phyloP scores from a whole-genome alignment of 2,329 filamentous ascomycete species.

The Pseudogymnoascus pannorum region DNA sequence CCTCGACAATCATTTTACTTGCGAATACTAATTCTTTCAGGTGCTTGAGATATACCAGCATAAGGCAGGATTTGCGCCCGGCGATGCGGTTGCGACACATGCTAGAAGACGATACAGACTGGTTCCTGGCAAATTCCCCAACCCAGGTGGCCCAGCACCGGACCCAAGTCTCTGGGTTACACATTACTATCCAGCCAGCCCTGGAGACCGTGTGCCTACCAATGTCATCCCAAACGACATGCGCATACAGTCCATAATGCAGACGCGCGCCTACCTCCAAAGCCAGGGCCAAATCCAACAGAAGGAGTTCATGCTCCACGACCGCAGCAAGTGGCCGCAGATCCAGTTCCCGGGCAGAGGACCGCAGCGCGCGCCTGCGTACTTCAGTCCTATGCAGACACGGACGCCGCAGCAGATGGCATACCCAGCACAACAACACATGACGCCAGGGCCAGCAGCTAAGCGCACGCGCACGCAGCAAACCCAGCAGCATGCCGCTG shows the following conservation, averaged over 20 bases:
- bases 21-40: slow-evolving; percentile 37
- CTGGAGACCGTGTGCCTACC: slow-evolving; percentile 63
- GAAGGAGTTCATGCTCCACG: slow-evolving; percentile 91
- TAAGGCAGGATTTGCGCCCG: slow-evolving; percentile 69
- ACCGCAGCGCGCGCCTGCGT: slow-evolving; percentile 26
- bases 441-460: slow-evolving; percentile 39
- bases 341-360: slow-evolving; percentile 59
- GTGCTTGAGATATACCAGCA: slow-evolving; percentile 84
- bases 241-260: slow-evolving; percentile 52
- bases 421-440: slow-evolving; percentile 48
- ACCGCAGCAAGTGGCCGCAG: slow-evolving; percentile 82
- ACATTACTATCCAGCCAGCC: slow-evolving; percentile 76
- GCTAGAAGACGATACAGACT: slow-evolving; percentile 82
- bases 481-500: slow-evolving; percentile 16
- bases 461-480: slow-evolving; percentile 39
- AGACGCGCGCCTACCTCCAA: slow-evolving; percentile 57
- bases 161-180: slow-evolving; percentile 86
- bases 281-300: slow-evolving; percentile 73
- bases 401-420: slow-evolving; percentile 48
- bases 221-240: slow-evolving; percentile 58
- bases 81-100: slow-evolving; percentile 68
- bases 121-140: slow-evolving; percentile 60
- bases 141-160: slow-evolving; percentile 60
- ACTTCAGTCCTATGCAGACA: slow-evolving; percentile 20
- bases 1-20: slow-evolving; percentile 1